Conservation (phyloP, 164 flowering plant genomes). For the Warburgia ugandensis region DNA sequence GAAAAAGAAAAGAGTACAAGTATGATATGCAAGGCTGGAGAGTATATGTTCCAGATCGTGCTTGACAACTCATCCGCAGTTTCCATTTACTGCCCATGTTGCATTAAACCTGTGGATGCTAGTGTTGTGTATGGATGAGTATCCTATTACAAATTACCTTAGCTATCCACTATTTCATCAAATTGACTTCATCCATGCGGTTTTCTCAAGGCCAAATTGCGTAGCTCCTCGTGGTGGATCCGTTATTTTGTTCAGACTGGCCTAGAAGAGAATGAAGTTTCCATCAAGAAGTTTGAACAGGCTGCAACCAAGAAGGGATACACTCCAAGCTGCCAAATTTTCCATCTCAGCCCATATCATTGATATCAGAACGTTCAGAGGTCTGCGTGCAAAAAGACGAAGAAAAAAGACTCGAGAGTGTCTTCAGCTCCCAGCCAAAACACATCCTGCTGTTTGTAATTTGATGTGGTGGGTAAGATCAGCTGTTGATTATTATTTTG, state of each 20-base stretch:
- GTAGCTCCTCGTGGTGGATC: slow-evolving; percentile 87
- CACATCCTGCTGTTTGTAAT: neutral
- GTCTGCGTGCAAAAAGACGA: neutral
- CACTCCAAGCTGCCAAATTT: slow-evolving; percentile 73
- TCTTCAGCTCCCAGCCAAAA: neutral
- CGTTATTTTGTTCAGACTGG: slow-evolving; percentile 63
- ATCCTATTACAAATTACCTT: neutral
- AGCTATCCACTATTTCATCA: neutral
- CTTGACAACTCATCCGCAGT: neutral
- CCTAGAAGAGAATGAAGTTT: slow-evolving; percentile 67
- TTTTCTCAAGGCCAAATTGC: slow-evolving; percentile 64
- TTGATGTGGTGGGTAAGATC: neutral
- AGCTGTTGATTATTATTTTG: slow-evolving; percentile 1
- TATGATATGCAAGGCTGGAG: too few species aligned
- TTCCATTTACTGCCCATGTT: neutral
- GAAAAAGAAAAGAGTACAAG: too few species aligned
- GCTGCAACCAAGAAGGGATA: slow-evolving; percentile 53
- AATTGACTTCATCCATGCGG: too few species aligned
- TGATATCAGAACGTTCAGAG: slow-evolving; percentile 12
- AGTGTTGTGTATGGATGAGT: neutral
- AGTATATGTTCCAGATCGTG: too few species aligned
- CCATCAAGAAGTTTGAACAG: slow-evolving; percentile 72
- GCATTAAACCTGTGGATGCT: neutral
- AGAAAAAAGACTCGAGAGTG: too few species aligned
- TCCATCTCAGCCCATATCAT: slow-evolving; percentile 66